Evolutionary conservation across 768 basidiomycete species (phyloP), one percentile per base, ranked within the genome.

Genomic region (Pholiota molesta): DNA sequence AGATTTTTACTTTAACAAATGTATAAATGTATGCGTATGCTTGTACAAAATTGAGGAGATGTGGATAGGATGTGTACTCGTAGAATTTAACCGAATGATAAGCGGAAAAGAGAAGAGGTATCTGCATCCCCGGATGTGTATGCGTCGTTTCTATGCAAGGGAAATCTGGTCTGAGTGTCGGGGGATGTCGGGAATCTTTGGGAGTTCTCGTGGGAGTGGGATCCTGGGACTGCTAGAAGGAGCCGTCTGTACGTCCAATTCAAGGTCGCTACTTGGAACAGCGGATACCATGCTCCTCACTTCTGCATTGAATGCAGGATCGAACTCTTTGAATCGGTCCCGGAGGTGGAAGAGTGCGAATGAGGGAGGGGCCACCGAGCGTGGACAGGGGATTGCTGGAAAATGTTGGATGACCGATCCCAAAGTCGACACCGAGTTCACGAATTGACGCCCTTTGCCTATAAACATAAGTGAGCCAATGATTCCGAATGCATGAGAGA

Each of bases 201-300:
- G 55, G 16, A 44, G 35, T 39, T 56, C 26, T 17, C 39, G 57
- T 21, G 45, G 31, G 21, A 49, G 29, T 49, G 47, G 5, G 47
- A 37, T 35, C n/a, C 23, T 49, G 29, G 55, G 45, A 5, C 17
- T 58, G 35, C 23, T 56, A 17, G 59, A n/a, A 16, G 59, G 31
- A n/a, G 40, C 33, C 39, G 51, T 53, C 39, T 60, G 59, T 13
- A 60, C 28, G 26, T 60, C 59, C 9, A 54, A 39, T 26, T 60
- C 59, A 39, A 60, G 39, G 33, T 60, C 59, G 29, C 59, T 60
- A 28, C 59, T 60, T 23, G 52, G 59, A 9, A 29, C 59, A 47
- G 59, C 59, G 5, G 59, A 60, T 23, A 29, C 23, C 11, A 60
- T 44, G 29, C 59, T 60, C 49, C 59, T 45, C 10, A 39, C n/a